These are phyloP conservation scores for Psilocybe mexicana DNA, from an alignment of 1,284 basidiomycete species.

Conservation along the genomic window DNA sequence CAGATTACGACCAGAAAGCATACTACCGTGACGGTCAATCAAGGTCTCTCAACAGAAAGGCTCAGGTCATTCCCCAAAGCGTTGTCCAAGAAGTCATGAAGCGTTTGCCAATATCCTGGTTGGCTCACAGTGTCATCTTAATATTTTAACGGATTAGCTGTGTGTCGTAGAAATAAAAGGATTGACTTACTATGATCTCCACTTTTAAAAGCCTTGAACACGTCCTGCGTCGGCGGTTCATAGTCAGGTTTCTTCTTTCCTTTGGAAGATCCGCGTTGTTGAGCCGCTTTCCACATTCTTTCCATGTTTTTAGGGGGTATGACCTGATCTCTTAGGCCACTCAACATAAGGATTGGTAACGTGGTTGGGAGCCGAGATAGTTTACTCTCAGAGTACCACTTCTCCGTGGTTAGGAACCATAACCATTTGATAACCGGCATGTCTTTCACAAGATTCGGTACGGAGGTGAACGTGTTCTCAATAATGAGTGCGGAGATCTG, in stretches of 20 bases:
- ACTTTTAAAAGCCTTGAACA: slow-evolving; percentile 4
- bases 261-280: slow-evolving; percentile 1
- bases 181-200: slow-evolving; percentile 14
- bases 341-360: slow-evolving; percentile 35
- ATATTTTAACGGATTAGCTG: background rate
- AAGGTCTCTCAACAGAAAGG: too few relatives aligned
- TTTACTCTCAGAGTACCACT: slow-evolving; percentile 34
- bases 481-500: slow-evolving; percentile 36
- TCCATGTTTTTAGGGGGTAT: slow-evolving; percentile 35
- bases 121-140: background rate
- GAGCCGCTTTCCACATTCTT: slow-evolving; percentile 30
- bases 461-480: slow-evolving; percentile 41
- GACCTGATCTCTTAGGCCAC: slow-evolving; percentile 31
- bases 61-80: background rate
- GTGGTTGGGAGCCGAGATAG: slow-evolving; percentile 26
- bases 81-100: background rate
- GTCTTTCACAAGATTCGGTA: slow-evolving; percentile 32
- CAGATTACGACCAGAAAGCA: too few relatives aligned
- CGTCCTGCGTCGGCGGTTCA: background rate
- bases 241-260: background rate
- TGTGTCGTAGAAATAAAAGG: background rate
- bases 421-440: slow-evolving; percentile 30
- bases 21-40: too few relatives aligned
- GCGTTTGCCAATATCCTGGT: background rate
- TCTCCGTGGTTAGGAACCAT: slow-evolving; percentile 32